Conservation (phyloP, 179 eudicot genomes). For the Drosera spatulata region DNA sequence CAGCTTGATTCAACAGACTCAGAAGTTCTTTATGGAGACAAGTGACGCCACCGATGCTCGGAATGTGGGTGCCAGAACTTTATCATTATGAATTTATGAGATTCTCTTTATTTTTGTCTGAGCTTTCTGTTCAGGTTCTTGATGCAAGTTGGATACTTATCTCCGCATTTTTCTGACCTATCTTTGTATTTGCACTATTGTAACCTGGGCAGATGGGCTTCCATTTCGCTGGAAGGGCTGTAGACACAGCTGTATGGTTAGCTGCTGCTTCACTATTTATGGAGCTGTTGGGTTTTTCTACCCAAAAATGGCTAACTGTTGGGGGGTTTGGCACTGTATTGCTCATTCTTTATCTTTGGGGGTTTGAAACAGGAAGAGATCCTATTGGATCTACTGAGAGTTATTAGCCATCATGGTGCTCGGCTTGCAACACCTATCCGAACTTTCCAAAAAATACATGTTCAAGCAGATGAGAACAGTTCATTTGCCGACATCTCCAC, state of each 20-base stretch:
- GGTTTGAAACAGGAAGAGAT: slow-evolving; percentile 39
- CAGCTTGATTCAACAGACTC: slow-evolving; percentile 50
- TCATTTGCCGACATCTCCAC: slow-evolving; percentile 25
- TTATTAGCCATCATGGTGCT: slow-evolving; percentile 52
- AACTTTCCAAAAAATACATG: slow-evolving; percentile 33
- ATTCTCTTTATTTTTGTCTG: too few relatives aligned
- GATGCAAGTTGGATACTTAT: neutral
- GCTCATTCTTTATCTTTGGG: slow-evolving; percentile 1
- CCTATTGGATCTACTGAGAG: slow-evolving; percentile 45
- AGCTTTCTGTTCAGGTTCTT: too few relatives aligned
- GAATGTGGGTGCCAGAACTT: slow-evolving; percentile 21
- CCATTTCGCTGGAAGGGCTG: slow-evolving; percentile 49
- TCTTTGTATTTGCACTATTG: neutral
- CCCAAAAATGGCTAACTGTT: slow-evolving; percentile 39
- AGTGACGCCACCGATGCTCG: slow-evolving; percentile 35
- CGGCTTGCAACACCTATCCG: slow-evolving; percentile 62
- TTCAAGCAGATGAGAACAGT: neutral
- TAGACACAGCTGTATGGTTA: slow-evolving; percentile 46
- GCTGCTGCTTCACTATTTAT: slow-evolving; percentile 46
- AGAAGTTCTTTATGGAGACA: slow-evolving; percentile 32
- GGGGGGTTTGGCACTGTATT: slow-evolving; percentile 31
- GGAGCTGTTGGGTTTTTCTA: slow-evolving; percentile 54
- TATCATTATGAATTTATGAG: too few relatives aligned
- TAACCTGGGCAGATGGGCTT: slow-evolving; percentile 33
- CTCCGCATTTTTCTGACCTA: neutral